Conservation (phyloP, 176 grass and related monocot genomes). For the Phoenix roebelenii region DNA sequence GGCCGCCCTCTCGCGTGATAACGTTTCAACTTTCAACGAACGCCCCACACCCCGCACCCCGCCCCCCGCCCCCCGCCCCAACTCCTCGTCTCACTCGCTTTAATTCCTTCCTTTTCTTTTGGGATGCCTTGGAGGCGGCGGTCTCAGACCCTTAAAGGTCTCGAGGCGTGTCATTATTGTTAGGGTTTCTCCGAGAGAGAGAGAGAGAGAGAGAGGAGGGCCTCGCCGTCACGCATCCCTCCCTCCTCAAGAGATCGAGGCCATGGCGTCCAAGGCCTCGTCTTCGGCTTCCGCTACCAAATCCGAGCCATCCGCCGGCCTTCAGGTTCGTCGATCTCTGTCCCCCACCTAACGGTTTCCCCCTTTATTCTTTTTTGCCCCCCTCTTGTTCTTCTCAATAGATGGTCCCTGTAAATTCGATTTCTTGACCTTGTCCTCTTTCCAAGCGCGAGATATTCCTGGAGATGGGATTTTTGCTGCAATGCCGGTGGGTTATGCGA, state of each 20-base stretch:
- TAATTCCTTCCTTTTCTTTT: too few species aligned
- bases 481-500: conserved; percentile 16
- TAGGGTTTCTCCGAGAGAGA: conserved; percentile 25
- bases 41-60: too few species aligned
- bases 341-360: background rate
- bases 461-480: background rate
- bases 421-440: too few species aligned
- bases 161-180: background rate
- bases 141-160: background rate
- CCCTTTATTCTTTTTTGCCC: background rate
- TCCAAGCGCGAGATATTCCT: too few species aligned
- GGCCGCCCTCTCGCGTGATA: too few species aligned
- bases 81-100: too few species aligned
- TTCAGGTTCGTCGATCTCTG: background rate
- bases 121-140: too few species aligned
- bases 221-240: too few species aligned
- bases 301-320: conserved; percentile 23
- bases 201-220: too few species aligned
- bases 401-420: background rate
- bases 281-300: conserved; percentile 33
- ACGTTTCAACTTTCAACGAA: too few species aligned
- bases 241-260: background rate
- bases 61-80: too few species aligned
- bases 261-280: conserved; percentile 26
- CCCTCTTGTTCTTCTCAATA: background rate